A percentile compares a stretch with the other conserved stretches of the same genome.
Conservation (phyloP, 352 stramenopile genomes). For the Peronosclerospora sorghi region DNA sequence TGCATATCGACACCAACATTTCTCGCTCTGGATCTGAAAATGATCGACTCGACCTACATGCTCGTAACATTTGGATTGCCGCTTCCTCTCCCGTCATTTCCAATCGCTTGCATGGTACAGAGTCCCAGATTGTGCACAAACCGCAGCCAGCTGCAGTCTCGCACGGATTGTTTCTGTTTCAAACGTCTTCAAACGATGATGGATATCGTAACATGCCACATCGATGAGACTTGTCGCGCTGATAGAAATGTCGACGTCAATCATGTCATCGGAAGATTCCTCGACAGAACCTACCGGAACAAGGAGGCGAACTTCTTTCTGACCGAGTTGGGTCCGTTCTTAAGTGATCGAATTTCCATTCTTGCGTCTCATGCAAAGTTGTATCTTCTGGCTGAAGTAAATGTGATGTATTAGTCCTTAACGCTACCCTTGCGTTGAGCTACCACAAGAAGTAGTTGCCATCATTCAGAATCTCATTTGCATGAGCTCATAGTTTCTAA, state of each 20-base stretch:
- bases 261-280: slow-evolving; percentile 1
- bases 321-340: slow-evolving; percentile 8
- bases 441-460: no score
- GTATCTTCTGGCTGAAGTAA: no score
- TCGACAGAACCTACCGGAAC: slow-evolving; percentile 23
- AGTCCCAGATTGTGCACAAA: slow-evolving; percentile 22
- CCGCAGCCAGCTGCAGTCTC: slow-evolving; percentile 27
- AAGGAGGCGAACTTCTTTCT: slow-evolving; percentile 25
- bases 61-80: slow-evolving; percentile 27
- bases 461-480: no score
- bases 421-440: no score
- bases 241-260: slow-evolving; percentile 15
- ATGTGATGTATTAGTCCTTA: no score
- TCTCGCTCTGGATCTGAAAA: slow-evolving; percentile 20
- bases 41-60: slow-evolving; percentile 24
- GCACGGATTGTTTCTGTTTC: slow-evolving; percentile 16
- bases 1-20: slow-evolving; percentile 14
- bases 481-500: no score
- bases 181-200: no score
- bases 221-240: slow-evolving; percentile 7
- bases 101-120: slow-evolving; percentile 20
- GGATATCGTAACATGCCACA: no score
- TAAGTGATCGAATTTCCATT: no score
- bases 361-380: no score
- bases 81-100: slow-evolving; percentile 40